A percentile compares a stretch with the other conserved stretches of the same genome.
Evolutionary conservation across 2,329 filamentous ascomycete species (phyloP).

Genomic region (Fonsecaea pugnacius): DNA sequence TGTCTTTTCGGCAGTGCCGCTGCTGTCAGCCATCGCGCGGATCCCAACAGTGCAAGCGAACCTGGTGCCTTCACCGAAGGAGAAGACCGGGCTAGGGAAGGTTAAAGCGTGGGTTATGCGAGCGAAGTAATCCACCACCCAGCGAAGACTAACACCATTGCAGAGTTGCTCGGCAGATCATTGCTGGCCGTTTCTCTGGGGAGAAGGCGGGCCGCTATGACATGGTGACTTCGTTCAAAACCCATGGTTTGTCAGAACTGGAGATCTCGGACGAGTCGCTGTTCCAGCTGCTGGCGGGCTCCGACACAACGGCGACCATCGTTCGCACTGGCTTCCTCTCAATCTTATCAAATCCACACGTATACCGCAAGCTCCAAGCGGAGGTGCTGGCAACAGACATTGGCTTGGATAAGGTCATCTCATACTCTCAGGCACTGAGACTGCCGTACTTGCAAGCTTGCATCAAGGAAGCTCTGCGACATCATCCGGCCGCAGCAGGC

Average conservation of each 20-base stretch:
- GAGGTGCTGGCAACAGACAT: slow-evolving; percentile 31
- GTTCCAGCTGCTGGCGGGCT: slow-evolving; percentile 30
- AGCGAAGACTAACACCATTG: slow-evolving; percentile 8
- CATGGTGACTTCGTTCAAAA: slow-evolving; percentile 26
- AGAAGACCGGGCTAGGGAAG: slow-evolving; percentile 27
- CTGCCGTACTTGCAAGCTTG: slow-evolving; percentile 38
- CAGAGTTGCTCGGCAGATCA: slow-evolving; percentile 22
- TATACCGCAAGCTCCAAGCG: slow-evolving; percentile 26
- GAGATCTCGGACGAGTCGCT: slow-evolving; percentile 31
- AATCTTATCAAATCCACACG: slow-evolving; percentile 28
- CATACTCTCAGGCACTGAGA: slow-evolving; percentile 27
- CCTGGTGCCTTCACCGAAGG: slow-evolving; percentile 25
- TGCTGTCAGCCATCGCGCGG: slow-evolving; percentile 42
- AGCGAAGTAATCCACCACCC: not conserved
- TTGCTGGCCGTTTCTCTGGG: slow-evolving; percentile 17
- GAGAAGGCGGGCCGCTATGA: slow-evolving; percentile 21
- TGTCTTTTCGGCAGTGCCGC: slow-evolving; percentile 45
- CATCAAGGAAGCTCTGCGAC: slow-evolving; percentile 45
- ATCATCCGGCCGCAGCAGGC: slow-evolving; percentile 34
- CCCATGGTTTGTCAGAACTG: slow-evolving; percentile 27
- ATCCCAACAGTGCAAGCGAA: slow-evolving; percentile 21
- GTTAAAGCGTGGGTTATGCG: slow-evolving; percentile 24
- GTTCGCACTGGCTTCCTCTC: slow-evolving; percentile 30
- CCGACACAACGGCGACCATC: slow-evolving; percentile 32
- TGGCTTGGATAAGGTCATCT: slow-evolving; percentile 25